Evolutionary conservation across 179 eudicot species (phyloP), one percentile per base, ranked within the genome.

Genomic region (Actinidia polygama): DNA sequence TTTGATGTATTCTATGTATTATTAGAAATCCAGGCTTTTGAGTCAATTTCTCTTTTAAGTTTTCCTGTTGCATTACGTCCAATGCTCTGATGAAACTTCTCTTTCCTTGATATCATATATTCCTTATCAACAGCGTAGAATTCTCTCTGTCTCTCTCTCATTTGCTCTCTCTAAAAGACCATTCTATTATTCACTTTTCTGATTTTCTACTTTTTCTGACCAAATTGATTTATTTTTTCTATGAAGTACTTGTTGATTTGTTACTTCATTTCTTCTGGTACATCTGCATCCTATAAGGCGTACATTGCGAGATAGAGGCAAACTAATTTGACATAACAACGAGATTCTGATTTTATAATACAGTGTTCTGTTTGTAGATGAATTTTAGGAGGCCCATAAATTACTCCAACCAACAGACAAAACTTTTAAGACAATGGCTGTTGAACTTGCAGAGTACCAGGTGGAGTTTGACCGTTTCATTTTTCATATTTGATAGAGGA

Each of bases 381-480:
- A 68, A 86, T 81, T 82, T 66, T 88, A 95, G 99, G 99, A 95
- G 86, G 92, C 91, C 79, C 88, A 94, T 83, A 95, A 93, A 86
- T 84, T 95, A 87, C 93, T 95, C 72, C 99, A 93, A 86, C 97
- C 98, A 53, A 94, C 79, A 47, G 98, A 94, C 86, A 96, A 94
- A 86, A 90, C 91, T 82, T 81, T 96, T 76, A 90, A 89, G 88
- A 92, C 92, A 80, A 90, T 96, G 98, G 97, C 97, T 58, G 84
- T 89, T 83, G 99, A 96, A 81, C 93, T 96, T 88, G 98, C 99
- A 46, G 98, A 94, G 83, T 92, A 88, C 84, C 99, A 96, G 98
- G 99, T 94, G 59, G 79, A 19, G 46, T 73, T 75, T 36, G 64
- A 18, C 51, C 83, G 5, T 80, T 47, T 59, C 80, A 61, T 5